phyloP scores from a whole-genome alignment of 2,329 filamentous ascomycete genomes.

The Fusarium dimerum region DNA sequence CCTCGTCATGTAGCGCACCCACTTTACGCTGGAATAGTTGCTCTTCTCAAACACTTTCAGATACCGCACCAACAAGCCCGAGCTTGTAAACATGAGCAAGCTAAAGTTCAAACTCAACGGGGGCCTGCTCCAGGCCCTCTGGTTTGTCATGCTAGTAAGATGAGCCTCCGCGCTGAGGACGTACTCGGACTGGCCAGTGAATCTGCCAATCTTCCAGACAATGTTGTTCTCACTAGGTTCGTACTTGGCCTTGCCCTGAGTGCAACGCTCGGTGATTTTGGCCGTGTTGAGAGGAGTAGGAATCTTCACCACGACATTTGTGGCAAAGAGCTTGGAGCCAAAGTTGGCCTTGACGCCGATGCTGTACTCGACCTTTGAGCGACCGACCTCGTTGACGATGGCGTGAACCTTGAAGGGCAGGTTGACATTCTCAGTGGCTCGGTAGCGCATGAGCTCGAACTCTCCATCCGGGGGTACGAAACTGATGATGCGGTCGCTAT shows the following conservation, averaged over 20 bases:
- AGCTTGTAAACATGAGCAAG: slow-evolving; percentile 97
- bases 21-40: slow-evolving; percentile 98
- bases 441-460: slow-evolving; percentile 98
- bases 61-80: slow-evolving; percentile 87
- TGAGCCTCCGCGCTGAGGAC: slow-evolving; percentile 92
- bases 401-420: slow-evolving; percentile 98
- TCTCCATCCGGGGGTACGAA: slow-evolving; percentile 97
- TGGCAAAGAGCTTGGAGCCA: slow-evolving; percentile 92
- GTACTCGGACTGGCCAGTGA: slow-evolving; percentile 96
- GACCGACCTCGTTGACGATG: slow-evolving; percentile 96
- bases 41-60: slow-evolving; percentile 99
- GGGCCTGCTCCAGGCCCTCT: slow-evolving; percentile 94
- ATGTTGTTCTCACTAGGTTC: slow-evolving; percentile 98
- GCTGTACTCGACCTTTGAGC: slow-evolving; percentile 97
- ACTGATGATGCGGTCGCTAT: slow-evolving; percentile 93
- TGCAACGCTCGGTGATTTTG: slow-evolving; percentile 87
- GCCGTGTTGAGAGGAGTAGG: slow-evolving; percentile 97
- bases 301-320: slow-evolving; percentile 91
- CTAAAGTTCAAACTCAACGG: slow-evolving; percentile 91
- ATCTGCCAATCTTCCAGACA: slow-evolving; percentile 98
- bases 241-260: slow-evolving; percentile 96
- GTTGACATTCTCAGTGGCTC: slow-evolving; percentile 97
- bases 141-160: slow-evolving; percentile 95
- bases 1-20: slow-evolving; percentile 98
- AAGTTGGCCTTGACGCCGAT: slow-evolving; percentile 98